Percentiles rank a stretch among this genome's conserved stretches.
These are phyloP conservation scores for Leccinum subgranulosum DNA, from an alignment of 768 basidiomycete genomes.

Conservation along the genomic window DNA sequence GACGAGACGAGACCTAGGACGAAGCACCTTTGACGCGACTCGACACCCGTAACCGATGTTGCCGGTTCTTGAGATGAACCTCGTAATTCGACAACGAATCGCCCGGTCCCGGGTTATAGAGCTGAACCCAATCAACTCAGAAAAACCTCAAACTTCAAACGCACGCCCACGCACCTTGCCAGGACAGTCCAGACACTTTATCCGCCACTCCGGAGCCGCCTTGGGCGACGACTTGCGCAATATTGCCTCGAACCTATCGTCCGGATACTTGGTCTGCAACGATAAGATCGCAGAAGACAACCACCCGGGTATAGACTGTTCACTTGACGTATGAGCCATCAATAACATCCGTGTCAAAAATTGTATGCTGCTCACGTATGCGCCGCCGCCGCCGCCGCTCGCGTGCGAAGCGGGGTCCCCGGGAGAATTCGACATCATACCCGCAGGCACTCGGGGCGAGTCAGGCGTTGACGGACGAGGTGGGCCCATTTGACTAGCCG, in stretches of 20 bases:
- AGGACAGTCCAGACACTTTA: slow-evolving; percentile 90
- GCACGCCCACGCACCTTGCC: slow-evolving; percentile 63
- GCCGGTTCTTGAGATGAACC: slow-evolving; percentile 85
- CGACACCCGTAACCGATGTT: slow-evolving; percentile 73
- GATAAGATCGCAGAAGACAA: slow-evolving; percentile 60
- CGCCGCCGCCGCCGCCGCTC: slow-evolving; percentile 6
- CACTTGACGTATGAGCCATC: slow-evolving; percentile 32
- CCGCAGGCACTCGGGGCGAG: slow-evolving; percentile 17
- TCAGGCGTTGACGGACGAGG: slow-evolving; percentile 24
- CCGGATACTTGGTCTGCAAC: slow-evolving; percentile 70
- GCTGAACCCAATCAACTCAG: slow-evolving; percentile 34
- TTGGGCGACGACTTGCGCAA: slow-evolving; percentile 54
- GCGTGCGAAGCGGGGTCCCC: slow-evolving; percentile 7
- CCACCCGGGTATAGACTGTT: slow-evolving; percentile 61
- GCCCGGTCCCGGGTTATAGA: slow-evolving; percentile 89
- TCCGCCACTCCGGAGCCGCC: slow-evolving; percentile 78
- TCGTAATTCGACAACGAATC: slow-evolving; percentile 89
- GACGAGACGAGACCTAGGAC: slow-evolving; percentile 14
- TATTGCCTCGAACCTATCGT: slow-evolving; percentile 81
- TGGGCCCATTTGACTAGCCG: slow-evolving; percentile 22
- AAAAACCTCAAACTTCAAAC: neutral
- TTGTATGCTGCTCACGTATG: slow-evolving; percentile 25
- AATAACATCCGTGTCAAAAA: slow-evolving; percentile 27
- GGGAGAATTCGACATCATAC: slow-evolving; percentile 18
- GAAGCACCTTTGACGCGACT: slow-evolving; percentile 38